Evolutionary conservation across 2,329 filamentous ascomycete genomes (phyloP).

Genomic region (Ascocoryne sarcoides): DNA sequence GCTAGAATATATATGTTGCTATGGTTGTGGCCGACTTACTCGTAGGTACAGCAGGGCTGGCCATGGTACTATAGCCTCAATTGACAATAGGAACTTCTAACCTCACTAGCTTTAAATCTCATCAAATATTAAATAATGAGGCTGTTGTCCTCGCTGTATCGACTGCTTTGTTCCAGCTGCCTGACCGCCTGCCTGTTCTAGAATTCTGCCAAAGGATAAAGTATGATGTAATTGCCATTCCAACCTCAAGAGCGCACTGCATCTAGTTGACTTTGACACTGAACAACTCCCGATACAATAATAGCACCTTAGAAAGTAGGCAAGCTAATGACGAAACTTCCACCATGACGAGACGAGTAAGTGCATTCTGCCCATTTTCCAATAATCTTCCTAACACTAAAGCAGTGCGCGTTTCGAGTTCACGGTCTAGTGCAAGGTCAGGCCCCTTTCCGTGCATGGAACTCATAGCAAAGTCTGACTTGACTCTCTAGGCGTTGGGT

Average conservation of each 20-base stretch:
- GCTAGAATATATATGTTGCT: too few species aligned
- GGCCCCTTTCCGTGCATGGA: conserved; percentile 6
- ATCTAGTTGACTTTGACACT: background rate
- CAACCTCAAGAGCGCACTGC: background rate
- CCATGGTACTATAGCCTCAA: too few species aligned
- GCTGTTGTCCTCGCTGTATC: too few species aligned
- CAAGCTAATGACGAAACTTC: background rate
- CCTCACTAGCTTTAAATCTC: too few species aligned
- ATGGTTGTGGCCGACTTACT: too few species aligned
- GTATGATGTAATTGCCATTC: background rate
- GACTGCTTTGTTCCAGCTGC: too few species aligned
- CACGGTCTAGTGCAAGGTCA: conserved; percentile 64
- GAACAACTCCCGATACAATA: background rate
- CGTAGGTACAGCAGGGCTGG: too few species aligned
- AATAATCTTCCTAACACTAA: background rate
- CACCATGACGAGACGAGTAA: background rate
- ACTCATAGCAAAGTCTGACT: background rate
- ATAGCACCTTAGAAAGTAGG: background rate
- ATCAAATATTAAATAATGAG: too few species aligned
- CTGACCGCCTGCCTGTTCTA: background rate
- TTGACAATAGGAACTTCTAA: too few species aligned
- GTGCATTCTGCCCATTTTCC: background rate
- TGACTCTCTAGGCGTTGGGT: conserved; percentile 13
- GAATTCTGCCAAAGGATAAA: too few species aligned
- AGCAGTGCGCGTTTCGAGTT: conserved; percentile 52